Evolutionary conservation across 2,329 filamentous ascomycete species (phyloP), one percentile per base, ranked within the genome.

Genomic region (Aspergillus bombycis): DNA sequence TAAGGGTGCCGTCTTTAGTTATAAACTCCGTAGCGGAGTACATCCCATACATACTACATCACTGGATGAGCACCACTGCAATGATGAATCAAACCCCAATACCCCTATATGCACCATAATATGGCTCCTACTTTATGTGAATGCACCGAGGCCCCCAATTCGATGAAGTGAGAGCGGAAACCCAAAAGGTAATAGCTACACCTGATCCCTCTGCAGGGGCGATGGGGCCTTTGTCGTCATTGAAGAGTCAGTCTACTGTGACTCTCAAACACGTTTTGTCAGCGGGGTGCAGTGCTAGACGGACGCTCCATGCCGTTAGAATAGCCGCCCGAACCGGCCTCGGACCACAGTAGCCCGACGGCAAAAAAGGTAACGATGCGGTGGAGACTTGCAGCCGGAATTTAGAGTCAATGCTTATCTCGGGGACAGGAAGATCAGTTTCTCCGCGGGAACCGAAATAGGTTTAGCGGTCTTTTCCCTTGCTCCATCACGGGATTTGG

Each of bases 281-380:
- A 68, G 66, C 65, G 58, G 60, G 61, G 60, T 48, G 43, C 63
- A 65, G 50, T 54, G 30, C 52, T 54, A 61, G 63, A 61, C 59
- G 60, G 16, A 38, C 32, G 43, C n/a, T 61, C 52, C 59, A 57
- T 54, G 28, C 46, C 52, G 32, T 54, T 54, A 56, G 55, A 57
- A 62, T 50, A 56, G 58, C 34, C 60, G 53, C 60, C 59, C 57
- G 54, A 65, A 34, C 62, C 66, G 64, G 61, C 56, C 62, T 67
- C 74, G 74, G 74, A 74, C 67, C 58, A 74, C 74, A 67, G 74
- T 72, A 70, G 70, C 62, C 74, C 74, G 74, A 67, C 60, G 59
- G 68, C 63, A 66, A 70, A 66, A 67, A 62, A 55, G 61, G 60
- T 63, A 68, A 57, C 38, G 66, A 67, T 69, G 64, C 64, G 65